phyloP scores from a whole-genome alignment of 78 protist genomes.

The Dictyostelium purpureum region DNA sequence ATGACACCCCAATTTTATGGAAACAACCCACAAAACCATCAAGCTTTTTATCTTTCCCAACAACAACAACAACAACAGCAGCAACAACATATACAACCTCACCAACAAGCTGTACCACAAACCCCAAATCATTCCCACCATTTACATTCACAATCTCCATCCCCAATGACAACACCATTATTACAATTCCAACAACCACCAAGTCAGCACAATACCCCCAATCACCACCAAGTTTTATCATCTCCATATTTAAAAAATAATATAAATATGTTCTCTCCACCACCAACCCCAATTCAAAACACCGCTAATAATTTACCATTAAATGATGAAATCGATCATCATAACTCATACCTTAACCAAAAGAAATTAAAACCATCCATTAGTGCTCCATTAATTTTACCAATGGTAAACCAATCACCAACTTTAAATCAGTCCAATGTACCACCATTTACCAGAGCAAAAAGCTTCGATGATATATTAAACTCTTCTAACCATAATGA shows the following conservation, averaged over 20 bases:
- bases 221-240: background rate
- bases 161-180: background rate
- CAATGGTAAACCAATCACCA: background rate
- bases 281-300: too few relatives aligned
- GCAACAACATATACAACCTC: background rate
- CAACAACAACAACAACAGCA: constrained; percentile 16
- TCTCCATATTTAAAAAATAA: background rate
- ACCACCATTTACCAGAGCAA: too few relatives aligned
- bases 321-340: background rate
- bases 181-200: background rate
- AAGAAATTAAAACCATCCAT: background rate
- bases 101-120: background rate
- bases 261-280: too few relatives aligned
- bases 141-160: background rate
- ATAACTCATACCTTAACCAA: background rate
- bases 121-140: too few relatives aligned
- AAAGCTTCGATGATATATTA: too few relatives aligned
- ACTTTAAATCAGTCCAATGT: too few relatives aligned
- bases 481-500: too few relatives aligned
- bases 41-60: background rate
- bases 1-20: background rate
- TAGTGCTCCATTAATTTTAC: background rate
- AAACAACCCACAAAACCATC: background rate
- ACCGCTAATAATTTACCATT: background rate
- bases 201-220: too few relatives aligned